These are phyloP conservation scores for Candida yuanshanica DNA, from an alignment of 805 yeast species.

Conservation along the genomic window DNA sequence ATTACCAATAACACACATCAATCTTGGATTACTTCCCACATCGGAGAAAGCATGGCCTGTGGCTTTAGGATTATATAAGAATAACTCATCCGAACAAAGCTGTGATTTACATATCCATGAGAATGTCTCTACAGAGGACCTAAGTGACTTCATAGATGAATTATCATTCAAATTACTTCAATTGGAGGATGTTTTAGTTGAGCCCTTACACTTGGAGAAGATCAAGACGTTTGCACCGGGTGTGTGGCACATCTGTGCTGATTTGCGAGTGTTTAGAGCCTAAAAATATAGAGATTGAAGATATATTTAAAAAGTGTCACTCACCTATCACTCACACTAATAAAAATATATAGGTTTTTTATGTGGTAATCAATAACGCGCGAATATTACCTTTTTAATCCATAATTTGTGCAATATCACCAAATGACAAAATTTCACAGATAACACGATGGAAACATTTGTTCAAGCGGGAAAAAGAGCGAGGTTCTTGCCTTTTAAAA, in stretches of 20 bases:
- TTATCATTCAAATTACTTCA: conserved; percentile 3
- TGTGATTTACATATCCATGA: conserved; percentile 64
- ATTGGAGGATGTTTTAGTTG: conserved; percentile 1
- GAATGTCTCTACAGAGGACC: conserved; percentile 46
- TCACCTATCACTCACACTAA: too few relatives aligned
- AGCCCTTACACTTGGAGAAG: conserved; percentile 43
- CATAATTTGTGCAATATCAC: neutral
- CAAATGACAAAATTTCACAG: neutral
- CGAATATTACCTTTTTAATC: neutral
- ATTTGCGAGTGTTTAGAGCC: conserved; percentile 17
- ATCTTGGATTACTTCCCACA: conserved; percentile 74
- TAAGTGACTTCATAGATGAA: conserved; percentile 23
- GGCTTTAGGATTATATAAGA: conserved; percentile 27
- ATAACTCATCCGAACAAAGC: conserved; percentile 2
- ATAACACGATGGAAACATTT: too few relatives aligned
- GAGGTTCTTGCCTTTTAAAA: neutral
- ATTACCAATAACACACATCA: conserved; percentile 47
- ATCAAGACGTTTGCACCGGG: conserved; percentile 88
- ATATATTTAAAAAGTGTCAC: too few relatives aligned
- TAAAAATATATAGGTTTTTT: too few relatives aligned
- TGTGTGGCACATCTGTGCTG: conserved; percentile 70
- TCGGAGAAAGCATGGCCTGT: conserved; percentile 58
- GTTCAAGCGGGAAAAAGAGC: too few relatives aligned
- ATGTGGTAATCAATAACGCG: neutral
- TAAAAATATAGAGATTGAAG: too few relatives aligned